A percentile compares a stretch with the other conserved stretches of the same genome.
Conservation (phyloP, 345 rosid species). For the Toxicodendron radicans region DNA sequence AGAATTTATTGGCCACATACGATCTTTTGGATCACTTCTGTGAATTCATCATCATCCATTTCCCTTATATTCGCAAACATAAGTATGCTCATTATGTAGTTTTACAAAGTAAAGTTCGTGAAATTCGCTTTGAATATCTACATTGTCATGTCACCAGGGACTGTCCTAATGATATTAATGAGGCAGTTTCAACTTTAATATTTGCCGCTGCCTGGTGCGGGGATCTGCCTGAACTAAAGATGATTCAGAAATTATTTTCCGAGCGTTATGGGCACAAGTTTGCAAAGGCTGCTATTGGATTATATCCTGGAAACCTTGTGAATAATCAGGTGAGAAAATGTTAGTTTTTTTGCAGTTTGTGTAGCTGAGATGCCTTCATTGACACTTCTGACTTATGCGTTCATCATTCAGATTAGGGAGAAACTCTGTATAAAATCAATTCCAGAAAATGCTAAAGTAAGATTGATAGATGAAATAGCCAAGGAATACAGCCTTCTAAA, state of each 20-base stretch:
- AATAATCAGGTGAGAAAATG: conserved; percentile 19
- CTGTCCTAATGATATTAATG: conserved; percentile 29
- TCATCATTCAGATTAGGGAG: conserved; percentile 24
- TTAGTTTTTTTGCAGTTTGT: not conserved
- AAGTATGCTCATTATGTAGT: conserved; percentile 15
- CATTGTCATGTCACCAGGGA: conserved; percentile 22
- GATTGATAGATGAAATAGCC: conserved; percentile 26
- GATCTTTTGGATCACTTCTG: conserved; percentile 29
- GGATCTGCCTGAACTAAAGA: conserved; percentile 35
- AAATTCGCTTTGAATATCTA: not conserved
- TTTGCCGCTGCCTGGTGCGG: conserved; percentile 33
- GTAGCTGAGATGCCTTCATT: not conserved
- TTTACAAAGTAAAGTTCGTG: not conserved
- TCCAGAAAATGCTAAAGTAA: conserved; percentile 22
- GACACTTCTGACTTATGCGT: not conserved
- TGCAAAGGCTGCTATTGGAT: conserved; percentile 20
- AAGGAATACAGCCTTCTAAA: conserved; percentile 21
- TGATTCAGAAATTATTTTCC: conserved; percentile 21
- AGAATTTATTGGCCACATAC: conserved; percentile 23
- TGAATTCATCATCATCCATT: conserved; percentile 25
- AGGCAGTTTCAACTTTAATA: conserved; percentile 38
- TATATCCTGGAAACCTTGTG: conserved; percentile 25
- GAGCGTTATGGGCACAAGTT: conserved; percentile 27
- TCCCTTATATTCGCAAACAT: conserved; percentile 26
- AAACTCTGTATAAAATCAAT: conserved; percentile 21